These are phyloP conservation scores for Ustilaginoidea virens DNA, from an alignment of 2,329 filamentous ascomycete genomes.

Conservation along the genomic window DNA sequence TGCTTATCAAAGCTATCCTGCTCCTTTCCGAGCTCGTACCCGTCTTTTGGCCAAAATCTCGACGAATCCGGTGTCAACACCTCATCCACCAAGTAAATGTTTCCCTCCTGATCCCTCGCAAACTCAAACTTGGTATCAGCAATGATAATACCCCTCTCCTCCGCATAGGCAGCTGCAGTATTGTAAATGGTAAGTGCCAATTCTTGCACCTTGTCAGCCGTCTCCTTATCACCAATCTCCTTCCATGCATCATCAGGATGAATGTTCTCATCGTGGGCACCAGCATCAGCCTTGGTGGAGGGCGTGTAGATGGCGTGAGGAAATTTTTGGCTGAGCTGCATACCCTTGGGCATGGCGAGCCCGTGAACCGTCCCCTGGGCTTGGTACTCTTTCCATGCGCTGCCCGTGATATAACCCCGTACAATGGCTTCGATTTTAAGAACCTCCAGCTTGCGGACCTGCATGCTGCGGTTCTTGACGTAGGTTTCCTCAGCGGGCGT, in stretches of 20 bases:
- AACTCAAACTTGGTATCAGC: slow-evolving; percentile 37
- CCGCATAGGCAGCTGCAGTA: slow-evolving; percentile 44
- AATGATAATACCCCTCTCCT: slow-evolving; percentile 20
- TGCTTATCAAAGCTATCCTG: slow-evolving; percentile 88
- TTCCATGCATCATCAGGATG: slow-evolving; percentile 46
- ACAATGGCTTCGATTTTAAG: slow-evolving; percentile 28
- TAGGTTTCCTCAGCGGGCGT: slow-evolving; percentile 28
- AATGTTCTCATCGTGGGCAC: slow-evolving; percentile 76
- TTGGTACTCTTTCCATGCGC: slow-evolving; percentile 64
- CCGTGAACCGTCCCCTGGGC: slow-evolving; percentile 66
- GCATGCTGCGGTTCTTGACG: slow-evolving; percentile 55
- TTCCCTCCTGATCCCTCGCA: slow-evolving; percentile 29
- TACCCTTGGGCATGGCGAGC: slow-evolving; percentile 48
- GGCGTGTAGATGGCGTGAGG: slow-evolving; percentile 51
- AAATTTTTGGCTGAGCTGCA: slow-evolving; percentile 57
- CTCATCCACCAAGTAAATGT: slow-evolving; percentile 48
- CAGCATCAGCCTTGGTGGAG: slow-evolving; percentile 69
- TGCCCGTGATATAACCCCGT: slow-evolving; percentile 80
- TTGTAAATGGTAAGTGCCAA: slow-evolving; percentile 18
- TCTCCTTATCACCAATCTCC: slow-evolving; percentile 18
- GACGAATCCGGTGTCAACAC: slow-evolving; percentile 74
- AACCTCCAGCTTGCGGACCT: slow-evolving; percentile 39
- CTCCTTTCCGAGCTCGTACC: slow-evolving; percentile 47
- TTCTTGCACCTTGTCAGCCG: slow-evolving; percentile 15
- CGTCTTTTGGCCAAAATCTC: slow-evolving; percentile 69